Evolutionary conservation across 306 rosid species (phyloP).

Genomic region (Corylus americana): DNA sequence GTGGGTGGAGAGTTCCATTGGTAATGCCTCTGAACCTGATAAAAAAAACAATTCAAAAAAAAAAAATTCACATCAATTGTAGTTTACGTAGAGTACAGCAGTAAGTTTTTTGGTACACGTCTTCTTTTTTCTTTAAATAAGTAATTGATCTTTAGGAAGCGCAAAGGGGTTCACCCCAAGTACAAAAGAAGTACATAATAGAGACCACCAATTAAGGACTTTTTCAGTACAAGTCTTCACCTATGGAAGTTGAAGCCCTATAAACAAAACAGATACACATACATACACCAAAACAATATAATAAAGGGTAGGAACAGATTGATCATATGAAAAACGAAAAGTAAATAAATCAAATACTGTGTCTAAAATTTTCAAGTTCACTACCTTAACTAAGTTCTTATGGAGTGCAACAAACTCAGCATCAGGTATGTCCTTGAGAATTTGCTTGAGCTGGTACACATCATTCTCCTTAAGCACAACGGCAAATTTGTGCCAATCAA

Average conservation of each 20-base stretch:
- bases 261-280: not conserved
- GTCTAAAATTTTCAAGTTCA: not conserved
- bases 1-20: constrained; percentile 92
- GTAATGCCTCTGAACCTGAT: constrained; percentile 90
- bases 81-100: not conserved
- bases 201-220: not conserved
- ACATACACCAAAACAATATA: not conserved
- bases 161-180: too few relatives aligned
- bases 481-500: constrained; percentile 84
- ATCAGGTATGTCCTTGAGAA: constrained; percentile 68
- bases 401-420: constrained; percentile 70
- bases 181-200: too few relatives aligned
- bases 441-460: constrained; percentile 85
- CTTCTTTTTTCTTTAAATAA: not conserved
- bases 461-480: constrained; percentile 79
- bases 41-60: constrained; percentile 8
- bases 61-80: constrained; percentile 15
- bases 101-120: not conserved
- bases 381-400: constrained; percentile 76
- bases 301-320: not conserved
- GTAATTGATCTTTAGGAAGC: not conserved
- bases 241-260: not conserved
- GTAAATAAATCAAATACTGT: not conserved
- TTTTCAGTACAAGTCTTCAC: not conserved
- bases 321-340: not conserved